Evolutionary conservation across 2,329 filamentous ascomycete species (phyloP).

Genomic region (Pseudocercospora vitis): DNA sequence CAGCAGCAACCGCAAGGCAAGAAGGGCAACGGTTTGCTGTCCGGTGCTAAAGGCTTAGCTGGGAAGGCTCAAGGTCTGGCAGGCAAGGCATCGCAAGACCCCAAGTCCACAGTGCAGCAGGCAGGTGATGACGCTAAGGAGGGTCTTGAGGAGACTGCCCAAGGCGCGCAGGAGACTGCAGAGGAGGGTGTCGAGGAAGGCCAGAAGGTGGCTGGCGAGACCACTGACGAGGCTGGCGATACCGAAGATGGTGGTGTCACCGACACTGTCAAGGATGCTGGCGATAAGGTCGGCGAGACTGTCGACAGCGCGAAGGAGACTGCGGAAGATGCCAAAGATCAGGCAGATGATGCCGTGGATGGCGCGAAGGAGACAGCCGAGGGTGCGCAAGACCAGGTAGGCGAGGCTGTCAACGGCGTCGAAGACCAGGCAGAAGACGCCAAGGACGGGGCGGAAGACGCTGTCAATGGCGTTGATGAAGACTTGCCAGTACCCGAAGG

Average conservation of each 20-base stretch:
- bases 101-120: slow-evolving; percentile 30
- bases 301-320: slow-evolving; percentile 27
- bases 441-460: slow-evolving; percentile 36
- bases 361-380: slow-evolving; percentile 33
- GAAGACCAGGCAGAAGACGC: slow-evolving; percentile 33
- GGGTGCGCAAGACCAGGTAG: slow-evolving; percentile 28
- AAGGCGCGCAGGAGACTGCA: slow-evolving; percentile 34
- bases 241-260: slow-evolving; percentile 24
- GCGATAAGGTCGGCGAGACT: slow-evolving; percentile 28
- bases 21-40: slow-evolving; percentile 42
- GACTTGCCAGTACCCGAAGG: slow-evolving; percentile 40
- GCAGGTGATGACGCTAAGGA: slow-evolving; percentile 37
- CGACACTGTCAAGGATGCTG: slow-evolving; percentile 18
- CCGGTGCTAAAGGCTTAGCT: slow-evolving; percentile 48
- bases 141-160: slow-evolving; percentile 39
- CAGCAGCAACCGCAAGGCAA: slow-evolving; percentile 32
- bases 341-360: slow-evolving; percentile 28
- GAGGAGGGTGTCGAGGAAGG: slow-evolving; percentile 36
- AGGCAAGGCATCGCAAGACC: slow-evolving; percentile 45
- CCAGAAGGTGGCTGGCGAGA: slow-evolving; percentile 36
- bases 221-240: slow-evolving; percentile 34
- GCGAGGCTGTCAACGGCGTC: slow-evolving; percentile 26
- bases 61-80: slow-evolving; percentile 50
- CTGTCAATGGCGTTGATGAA: slow-evolving; percentile 34
- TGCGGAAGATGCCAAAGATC: slow-evolving; percentile 26